phyloP scores from a whole-genome alignment of 257 asterid genomes.

The Solanum chilense region DNA sequence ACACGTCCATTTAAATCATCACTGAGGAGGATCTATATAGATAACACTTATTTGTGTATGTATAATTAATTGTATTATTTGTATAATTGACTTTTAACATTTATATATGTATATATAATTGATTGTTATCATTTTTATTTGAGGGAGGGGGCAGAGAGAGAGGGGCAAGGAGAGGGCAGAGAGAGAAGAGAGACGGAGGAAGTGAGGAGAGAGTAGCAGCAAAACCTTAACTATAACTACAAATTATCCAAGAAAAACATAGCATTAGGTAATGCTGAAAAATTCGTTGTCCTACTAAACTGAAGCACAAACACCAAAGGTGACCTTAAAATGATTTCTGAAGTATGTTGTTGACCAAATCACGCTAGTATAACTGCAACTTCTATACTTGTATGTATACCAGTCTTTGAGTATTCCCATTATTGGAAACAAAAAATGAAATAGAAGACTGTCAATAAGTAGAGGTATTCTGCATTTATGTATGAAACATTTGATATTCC shows the following conservation, averaged over 20 bases:
- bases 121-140: too few relatives aligned
- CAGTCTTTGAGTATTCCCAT: background rate
- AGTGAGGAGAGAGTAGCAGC: too few relatives aligned
- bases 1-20: too few relatives aligned
- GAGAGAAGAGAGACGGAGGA: too few relatives aligned
- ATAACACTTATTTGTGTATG: too few relatives aligned
- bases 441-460: background rate
- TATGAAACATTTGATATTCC: background rate
- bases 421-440: background rate
- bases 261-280: background rate
- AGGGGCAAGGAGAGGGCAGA: too few relatives aligned
- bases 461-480: background rate
- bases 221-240: too few relatives aligned
- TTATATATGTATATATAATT: too few relatives aligned
- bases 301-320: background rate
- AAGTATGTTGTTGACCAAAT: background rate
- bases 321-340: background rate
- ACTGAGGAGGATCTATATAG: too few relatives aligned
- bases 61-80: too few relatives aligned
- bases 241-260: background rate
- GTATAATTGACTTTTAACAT: too few relatives aligned
- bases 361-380: background rate
- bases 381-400: background rate
- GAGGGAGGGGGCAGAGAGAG: too few relatives aligned
- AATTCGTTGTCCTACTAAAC: background rate